Evolutionary conservation across 345 rosid genomes (phyloP).

Genomic region (Kandelia obovata): DNA sequence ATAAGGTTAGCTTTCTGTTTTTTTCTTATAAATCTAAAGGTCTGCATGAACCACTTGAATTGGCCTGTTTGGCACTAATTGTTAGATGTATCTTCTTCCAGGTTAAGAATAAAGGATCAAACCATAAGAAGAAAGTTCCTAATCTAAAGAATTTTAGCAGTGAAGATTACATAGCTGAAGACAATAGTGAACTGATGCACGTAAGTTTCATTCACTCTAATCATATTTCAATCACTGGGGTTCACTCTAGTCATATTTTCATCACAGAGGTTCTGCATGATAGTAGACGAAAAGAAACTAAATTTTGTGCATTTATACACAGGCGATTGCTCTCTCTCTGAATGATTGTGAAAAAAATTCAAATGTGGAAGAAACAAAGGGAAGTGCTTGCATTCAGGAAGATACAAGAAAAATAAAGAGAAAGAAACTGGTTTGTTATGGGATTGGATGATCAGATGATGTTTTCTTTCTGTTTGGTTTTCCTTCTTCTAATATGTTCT

Average conservation of each 20-base stretch:
- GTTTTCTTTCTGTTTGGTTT: neutral
- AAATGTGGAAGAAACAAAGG: slow-evolving; percentile 29
- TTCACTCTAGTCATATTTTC: neutral
- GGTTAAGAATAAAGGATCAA: slow-evolving; percentile 38
- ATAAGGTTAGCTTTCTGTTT: neutral
- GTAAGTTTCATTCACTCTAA: slow-evolving; percentile 23
- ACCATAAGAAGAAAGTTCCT: slow-evolving; percentile 36
- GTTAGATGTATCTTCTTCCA: slow-evolving; percentile 14
- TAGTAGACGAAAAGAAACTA: neutral
- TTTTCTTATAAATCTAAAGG: neutral
- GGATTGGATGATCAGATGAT: neutral
- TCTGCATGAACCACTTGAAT: neutral
- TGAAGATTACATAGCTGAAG: slow-evolving; percentile 32
- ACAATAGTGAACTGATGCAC: slow-evolving; percentile 51
- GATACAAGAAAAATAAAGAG: slow-evolving; percentile 34
- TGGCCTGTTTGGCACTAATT: neutral
- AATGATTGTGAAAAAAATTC: slow-evolving; percentile 34
- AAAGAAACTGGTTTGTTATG: slow-evolving; percentile 48
- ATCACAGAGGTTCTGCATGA: neutral
- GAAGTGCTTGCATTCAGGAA: slow-evolving; percentile 17
- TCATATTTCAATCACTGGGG: slow-evolving; percentile 4
- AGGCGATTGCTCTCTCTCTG: slow-evolving; percentile 80
- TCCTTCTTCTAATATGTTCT: slow-evolving; percentile 4
- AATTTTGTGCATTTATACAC: slow-evolving; percentile 13
- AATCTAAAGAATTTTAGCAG: slow-evolving; percentile 22